Base-by-base conservation (phyloP, 1,284 basidiomycete genomes). In the Meira miltonrushii region DNA sequence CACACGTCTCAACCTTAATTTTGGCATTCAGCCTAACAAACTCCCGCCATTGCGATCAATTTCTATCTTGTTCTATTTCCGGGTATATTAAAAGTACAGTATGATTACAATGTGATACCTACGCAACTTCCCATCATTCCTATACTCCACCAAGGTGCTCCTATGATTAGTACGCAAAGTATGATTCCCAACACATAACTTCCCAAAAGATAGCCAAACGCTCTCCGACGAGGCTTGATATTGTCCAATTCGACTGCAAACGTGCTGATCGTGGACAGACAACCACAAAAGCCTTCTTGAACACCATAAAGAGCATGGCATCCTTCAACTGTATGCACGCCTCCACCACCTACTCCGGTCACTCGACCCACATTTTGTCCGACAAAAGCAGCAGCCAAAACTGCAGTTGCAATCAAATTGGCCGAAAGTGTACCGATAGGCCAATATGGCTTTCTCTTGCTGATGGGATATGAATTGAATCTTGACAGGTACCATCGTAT, bases 241-340 rank as follows among this genome's bases (percentile, higher is more conserved):
- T 84, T 83, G 7, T 82, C 79, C 38, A 90, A 79, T 78, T 99
- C 95, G 2, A 87, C 86, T 1, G 86, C 88, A 75, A 97, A 94
- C 11, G 93, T 98, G 79, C 89, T 92, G 62, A 99, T 84, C 0
- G 95, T 99, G 3, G 88, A 93, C 65, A 98, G 81, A 79, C 91
- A 92, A 8, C 93, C 95, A 75, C 93, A 97, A 74, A 92, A 96
- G 2, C 95, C 95, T 72, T 96, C 89, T 38, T 84, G 82, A 28
- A 98, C 80, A 1, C 71, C 75, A 11, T 69, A 61, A 15, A 75
- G 58, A 0, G 66, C 74, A 19, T 67, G 40, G 43, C 75, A 77
- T 0, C 59, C 64, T n/a, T 65, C 59, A 15, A 15, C 17, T 2
- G 55, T 62, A 39, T 54, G 41, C 0, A 57, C 55, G 4, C 61